Evolutionary conservation across 148 eudicot species (phyloP).

Genomic region (Vaccinium macrocarpon): DNA sequence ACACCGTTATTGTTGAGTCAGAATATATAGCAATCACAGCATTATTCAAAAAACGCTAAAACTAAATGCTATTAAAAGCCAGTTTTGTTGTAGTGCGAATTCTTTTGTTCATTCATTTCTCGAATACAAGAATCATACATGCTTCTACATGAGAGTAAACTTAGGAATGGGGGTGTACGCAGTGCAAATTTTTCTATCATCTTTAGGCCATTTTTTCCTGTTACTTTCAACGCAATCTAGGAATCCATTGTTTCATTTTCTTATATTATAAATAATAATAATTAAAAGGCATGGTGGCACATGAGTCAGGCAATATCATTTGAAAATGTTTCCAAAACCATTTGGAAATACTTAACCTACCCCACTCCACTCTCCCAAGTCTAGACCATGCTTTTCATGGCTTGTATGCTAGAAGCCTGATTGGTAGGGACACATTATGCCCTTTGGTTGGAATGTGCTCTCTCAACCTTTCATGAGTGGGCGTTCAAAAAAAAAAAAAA

Average conservation of each 20-base stretch:
- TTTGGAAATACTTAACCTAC: background rate
- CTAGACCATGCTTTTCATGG: background rate
- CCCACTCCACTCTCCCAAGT: background rate
- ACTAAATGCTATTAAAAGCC: no score
- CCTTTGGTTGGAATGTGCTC: background rate
- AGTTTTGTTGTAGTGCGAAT: no score
- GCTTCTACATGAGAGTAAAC: background rate
- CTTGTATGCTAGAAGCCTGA: background rate
- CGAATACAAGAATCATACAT: background rate
- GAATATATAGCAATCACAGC: no score
- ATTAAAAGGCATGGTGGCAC: background rate
- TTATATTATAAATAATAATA: background rate
- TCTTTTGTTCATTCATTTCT: background rate
- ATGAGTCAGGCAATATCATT: conserved; percentile 1
- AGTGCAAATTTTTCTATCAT: no score
- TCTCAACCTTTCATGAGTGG: background rate
- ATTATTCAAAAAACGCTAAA: no score
- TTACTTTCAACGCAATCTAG: background rate
- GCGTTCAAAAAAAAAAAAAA: background rate
- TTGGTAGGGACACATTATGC: conserved; percentile 13
- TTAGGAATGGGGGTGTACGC: background rate
- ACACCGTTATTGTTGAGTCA: no score
- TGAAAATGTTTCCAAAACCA: background rate
- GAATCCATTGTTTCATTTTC: background rate
- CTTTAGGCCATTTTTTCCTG: no score